Evolutionary conservation across 108 stramenopile species (phyloP), one percentile per base, ranked within the genome.

Genomic region (Thalassiosira profunda): DNA sequence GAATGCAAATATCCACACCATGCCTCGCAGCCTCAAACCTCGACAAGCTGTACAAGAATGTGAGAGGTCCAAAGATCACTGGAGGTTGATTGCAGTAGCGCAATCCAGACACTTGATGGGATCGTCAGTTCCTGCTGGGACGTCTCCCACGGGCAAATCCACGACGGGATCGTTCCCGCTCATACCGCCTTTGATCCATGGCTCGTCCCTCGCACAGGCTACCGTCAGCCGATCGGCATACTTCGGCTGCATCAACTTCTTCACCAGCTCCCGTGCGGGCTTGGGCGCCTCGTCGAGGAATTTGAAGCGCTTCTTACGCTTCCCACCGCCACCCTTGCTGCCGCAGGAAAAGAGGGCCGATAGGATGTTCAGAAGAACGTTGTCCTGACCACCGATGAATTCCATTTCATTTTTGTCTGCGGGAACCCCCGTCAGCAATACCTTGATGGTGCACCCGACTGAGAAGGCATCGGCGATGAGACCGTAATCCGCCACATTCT

Each of bases 401-500:
- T 21, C 54, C 72, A 65, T 57, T 9, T 60, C 63, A 51, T 65
- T 42, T 12, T 67, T 82, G 46, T 89, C 84, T 5, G 90, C 88
- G 28, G 93, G 93, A 24, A 94, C 83, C 23, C 93, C 93, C 0
- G 90, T 91, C 37, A 94, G 45, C 24, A 88, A 62, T 24, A 88
- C 85, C 29, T 84, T 77, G 44, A 94, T 66, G 11, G 93, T 91
- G 77, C 83, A 80, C 35, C 93, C 93, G 10, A 91, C 88, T 14
- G 87, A 86, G 63, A 85, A 94, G 0, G 93, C 83, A 74, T 94
- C 93, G 12, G 88, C 77, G 33, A 89, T 90, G 81, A 94, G 81
- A 5, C 93, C 93, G 58, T 94, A 94, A 63, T 94, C 93, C 4
- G 88, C 81, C n/a, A 94, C 90, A 62, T 76, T 80, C 41, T 85